These are phyloP conservation scores for Eucalyptus shirleyi DNA, from an alignment of 345 rosid genomes.

Conservation along the genomic window DNA sequence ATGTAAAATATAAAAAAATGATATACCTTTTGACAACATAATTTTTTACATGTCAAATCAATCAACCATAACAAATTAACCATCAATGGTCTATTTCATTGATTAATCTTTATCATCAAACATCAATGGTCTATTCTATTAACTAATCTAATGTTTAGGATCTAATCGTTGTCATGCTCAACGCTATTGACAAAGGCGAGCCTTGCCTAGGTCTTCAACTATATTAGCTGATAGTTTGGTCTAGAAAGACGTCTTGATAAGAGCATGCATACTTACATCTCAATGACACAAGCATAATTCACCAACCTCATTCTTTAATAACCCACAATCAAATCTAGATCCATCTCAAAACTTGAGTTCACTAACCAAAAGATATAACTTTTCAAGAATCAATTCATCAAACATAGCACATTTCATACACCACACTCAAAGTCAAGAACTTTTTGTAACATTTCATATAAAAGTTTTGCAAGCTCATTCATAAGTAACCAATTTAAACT, in stretches of 20 bases:
- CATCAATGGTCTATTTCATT: not conserved
- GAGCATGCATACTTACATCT: not conserved
- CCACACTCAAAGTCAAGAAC: not conserved
- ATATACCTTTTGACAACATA: too few species aligned
- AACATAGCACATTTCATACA: not conserved
- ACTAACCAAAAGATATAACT: not conserved
- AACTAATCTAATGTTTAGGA: not conserved
- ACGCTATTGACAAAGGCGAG: not conserved
- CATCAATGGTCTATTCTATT: not conserved
- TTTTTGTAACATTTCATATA: not conserved
- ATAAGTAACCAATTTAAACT: not conserved
- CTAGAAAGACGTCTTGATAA: not conserved
- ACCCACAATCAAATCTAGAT: not conserved
- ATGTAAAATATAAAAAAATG: too few species aligned
- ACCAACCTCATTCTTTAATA: not conserved
- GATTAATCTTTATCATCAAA: not conserved
- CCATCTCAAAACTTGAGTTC: not conserved
- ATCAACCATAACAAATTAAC: too few species aligned
- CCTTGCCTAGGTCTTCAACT: not conserved
- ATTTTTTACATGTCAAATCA: not conserved
- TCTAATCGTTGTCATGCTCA: fast-evolving
- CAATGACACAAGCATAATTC: not conserved
- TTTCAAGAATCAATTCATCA: not conserved
- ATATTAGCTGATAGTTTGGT: too few species aligned
- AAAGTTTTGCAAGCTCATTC: not conserved